Evolutionary conservation across 2,329 filamentous ascomycete genomes (phyloP).

Genomic region (Trematosphaeria pertusa): DNA sequence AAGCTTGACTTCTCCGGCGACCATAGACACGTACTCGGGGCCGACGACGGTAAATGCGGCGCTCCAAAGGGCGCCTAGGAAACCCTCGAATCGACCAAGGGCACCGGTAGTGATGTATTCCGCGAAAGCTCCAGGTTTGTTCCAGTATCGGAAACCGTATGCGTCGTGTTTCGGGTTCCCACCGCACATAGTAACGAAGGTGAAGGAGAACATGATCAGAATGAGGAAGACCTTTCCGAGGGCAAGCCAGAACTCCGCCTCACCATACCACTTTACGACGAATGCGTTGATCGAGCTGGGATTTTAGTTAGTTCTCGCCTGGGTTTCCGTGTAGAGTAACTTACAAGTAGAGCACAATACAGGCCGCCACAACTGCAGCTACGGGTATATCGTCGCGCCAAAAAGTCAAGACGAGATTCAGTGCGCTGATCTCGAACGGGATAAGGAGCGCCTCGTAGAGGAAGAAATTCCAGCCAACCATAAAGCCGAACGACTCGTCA

Average conservation of each 20-base stretch:
- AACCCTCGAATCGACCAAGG: conserved; percentile 37
- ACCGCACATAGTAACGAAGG: conserved; percentile 50
- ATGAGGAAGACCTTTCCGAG: conserved; percentile 52
- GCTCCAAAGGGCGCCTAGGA: conserved; percentile 36
- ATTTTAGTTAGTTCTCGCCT: neutral
- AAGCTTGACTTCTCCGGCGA: conserved; percentile 52
- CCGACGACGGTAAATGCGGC: conserved; percentile 52
- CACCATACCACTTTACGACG: conserved; percentile 50
- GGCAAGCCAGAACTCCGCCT: conserved; percentile 49
- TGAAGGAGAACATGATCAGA: conserved; percentile 50
- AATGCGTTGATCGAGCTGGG: conserved; percentile 42
- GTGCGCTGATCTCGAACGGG: conserved; percentile 56
- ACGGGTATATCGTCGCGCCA: conserved; percentile 53
- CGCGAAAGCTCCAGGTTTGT: conserved; percentile 39
- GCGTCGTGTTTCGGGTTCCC: conserved; percentile 48
- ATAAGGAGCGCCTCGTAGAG: conserved; percentile 56
- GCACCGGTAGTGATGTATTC: conserved; percentile 31
- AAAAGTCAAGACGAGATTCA: conserved; percentile 40
- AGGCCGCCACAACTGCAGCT: conserved; percentile 44
- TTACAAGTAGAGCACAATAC: conserved; percentile 49
- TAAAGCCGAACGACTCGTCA: conserved; percentile 68
- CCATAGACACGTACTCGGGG: conserved; percentile 54
- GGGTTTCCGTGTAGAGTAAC: conserved; percentile 7
- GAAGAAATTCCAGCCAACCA: conserved; percentile 57
- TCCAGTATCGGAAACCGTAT: conserved; percentile 53